phyloP scores from a whole-genome alignment of 2,329 filamentous ascomycete species.

The Diaporthe sp. region DNA sequence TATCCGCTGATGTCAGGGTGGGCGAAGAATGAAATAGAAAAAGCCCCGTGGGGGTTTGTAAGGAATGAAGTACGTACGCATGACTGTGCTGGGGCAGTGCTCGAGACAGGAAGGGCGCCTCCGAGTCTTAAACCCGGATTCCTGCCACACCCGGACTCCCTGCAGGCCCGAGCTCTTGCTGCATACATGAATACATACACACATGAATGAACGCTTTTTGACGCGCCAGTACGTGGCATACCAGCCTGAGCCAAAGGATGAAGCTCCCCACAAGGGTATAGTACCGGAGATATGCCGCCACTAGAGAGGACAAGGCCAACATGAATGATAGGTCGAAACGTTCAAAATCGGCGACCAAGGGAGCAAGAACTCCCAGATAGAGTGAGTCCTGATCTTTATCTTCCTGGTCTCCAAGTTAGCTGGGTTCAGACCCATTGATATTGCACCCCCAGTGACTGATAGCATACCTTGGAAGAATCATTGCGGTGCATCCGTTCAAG shows the following conservation, averaged over 20 bases:
- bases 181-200: too few relatives aligned
- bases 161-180: background rate
- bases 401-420: background rate
- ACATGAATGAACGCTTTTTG: background rate
- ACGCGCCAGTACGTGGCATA: background rate
- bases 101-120: background rate
- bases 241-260: background rate
- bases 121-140: background rate
- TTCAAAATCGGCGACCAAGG: background rate
- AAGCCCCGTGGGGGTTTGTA: background rate
- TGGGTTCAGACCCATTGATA: too few relatives aligned
- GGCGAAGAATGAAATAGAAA: background rate
- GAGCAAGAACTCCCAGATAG: background rate
- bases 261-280: background rate
- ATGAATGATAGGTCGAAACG: background rate
- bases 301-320: background rate
- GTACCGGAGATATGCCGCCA: background rate
- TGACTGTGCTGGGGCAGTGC: background rate
- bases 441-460: background rate
- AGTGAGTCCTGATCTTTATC: background rate
- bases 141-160: background rate
- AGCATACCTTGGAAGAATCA: background rate
- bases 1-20: background rate
- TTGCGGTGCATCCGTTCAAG: background rate
- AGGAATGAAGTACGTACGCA: background rate